A percentile compares a stretch with the other conserved stretches of the same genome.
Evolutionary conservation across 2,329 filamentous ascomycete genomes (phyloP).

Genomic region (Fusarium brevicatenulatum): DNA sequence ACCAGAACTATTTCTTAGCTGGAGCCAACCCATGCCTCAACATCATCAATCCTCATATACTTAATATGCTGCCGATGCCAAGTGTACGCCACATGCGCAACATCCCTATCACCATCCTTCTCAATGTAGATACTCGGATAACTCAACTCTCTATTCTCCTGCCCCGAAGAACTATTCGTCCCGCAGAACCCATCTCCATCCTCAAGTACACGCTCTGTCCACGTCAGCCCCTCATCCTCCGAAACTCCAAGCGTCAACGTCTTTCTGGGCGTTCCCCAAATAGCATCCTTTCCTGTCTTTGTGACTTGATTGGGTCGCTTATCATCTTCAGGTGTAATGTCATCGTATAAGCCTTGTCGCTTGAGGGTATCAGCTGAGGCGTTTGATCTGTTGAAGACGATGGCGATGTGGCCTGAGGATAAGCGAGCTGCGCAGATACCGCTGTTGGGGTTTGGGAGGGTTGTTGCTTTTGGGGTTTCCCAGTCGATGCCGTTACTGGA

Average conservation of each 20-base stretch:
- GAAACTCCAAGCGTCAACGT: conserved; percentile 50
- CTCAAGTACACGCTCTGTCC: conserved; percentile 53
- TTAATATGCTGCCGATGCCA: conserved; percentile 56
- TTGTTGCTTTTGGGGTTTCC: conserved; percentile 48
- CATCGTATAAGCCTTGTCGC: conserved; percentile 56
- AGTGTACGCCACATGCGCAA: conserved; percentile 54
- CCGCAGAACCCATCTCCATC: conserved; percentile 58
- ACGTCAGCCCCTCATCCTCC: conserved; percentile 50
- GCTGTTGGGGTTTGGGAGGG: conserved; percentile 56
- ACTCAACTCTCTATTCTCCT: conserved; percentile 55
- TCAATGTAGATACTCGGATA: conserved; percentile 55
- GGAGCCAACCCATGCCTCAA: conserved; percentile 45
- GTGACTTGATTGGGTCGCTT: conserved; percentile 52
- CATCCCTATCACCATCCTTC: conserved; percentile 1
- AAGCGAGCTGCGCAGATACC: conserved; percentile 53
- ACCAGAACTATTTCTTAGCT: too few species aligned
- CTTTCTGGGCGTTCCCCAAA: conserved; percentile 56
- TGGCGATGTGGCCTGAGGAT: conserved; percentile 47
- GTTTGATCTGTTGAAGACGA: conserved; percentile 55
- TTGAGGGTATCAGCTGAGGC: conserved; percentile 47
- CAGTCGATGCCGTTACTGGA: conserved; percentile 53
- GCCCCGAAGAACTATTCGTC: conserved; percentile 56
- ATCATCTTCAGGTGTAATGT: conserved; percentile 54
- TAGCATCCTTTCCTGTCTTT: conserved; percentile 50
- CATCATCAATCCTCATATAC: conserved; percentile 47